These are phyloP conservation scores for Suhomyces yuchorum DNA, from an alignment of 1,139 yeast species.

Conservation along the genomic window DNA sequence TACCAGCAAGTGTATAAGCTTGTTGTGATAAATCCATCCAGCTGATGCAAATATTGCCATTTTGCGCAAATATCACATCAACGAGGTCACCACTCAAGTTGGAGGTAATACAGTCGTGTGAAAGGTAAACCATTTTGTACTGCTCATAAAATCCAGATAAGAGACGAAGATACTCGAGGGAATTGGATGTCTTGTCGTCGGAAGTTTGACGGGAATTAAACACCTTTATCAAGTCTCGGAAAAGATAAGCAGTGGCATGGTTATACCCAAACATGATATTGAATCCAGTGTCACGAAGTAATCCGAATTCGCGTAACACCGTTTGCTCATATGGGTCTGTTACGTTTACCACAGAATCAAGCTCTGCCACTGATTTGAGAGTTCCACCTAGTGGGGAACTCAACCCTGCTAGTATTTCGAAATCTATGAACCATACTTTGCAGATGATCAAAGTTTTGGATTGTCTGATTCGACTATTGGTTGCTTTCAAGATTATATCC, in stretches of 20 bases:
- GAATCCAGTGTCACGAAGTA: slow-evolving; percentile 52
- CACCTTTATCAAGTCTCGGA: slow-evolving; percentile 58
- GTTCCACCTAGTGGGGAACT: slow-evolving; percentile 71
- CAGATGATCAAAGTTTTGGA: slow-evolving; percentile 58
- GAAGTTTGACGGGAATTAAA: slow-evolving; percentile 42
- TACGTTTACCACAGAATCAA: slow-evolving; percentile 50
- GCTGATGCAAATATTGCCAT: slow-evolving; percentile 27
- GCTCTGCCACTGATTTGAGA: slow-evolving; percentile 50
- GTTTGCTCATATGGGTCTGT: slow-evolving; percentile 47
- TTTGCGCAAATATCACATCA: slow-evolving; percentile 15
- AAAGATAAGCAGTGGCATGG: slow-evolving; percentile 49
- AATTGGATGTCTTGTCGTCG: slow-evolving; percentile 14
- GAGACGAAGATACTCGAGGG: slow-evolving; percentile 33
- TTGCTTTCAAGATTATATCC: slow-evolving; percentile 57
- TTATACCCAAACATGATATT: slow-evolving; percentile 65
- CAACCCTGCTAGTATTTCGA: slow-evolving; percentile 70
- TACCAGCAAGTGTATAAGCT: slow-evolving; percentile 38
- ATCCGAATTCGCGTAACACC: slow-evolving; percentile 39
- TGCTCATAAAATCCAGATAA: slow-evolving; percentile 35
- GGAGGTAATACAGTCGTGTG: slow-evolving; percentile 23
- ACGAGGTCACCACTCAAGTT: slow-evolving; percentile 28
- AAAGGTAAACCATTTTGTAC: slow-evolving; percentile 27
- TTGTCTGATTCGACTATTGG: slow-evolving; percentile 28
- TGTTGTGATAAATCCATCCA: slow-evolving; percentile 50
- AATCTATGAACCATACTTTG: slow-evolving; percentile 66